phyloP scores from a whole-genome alignment of 306 rosid species.

The Dalbergia cultrata region DNA sequence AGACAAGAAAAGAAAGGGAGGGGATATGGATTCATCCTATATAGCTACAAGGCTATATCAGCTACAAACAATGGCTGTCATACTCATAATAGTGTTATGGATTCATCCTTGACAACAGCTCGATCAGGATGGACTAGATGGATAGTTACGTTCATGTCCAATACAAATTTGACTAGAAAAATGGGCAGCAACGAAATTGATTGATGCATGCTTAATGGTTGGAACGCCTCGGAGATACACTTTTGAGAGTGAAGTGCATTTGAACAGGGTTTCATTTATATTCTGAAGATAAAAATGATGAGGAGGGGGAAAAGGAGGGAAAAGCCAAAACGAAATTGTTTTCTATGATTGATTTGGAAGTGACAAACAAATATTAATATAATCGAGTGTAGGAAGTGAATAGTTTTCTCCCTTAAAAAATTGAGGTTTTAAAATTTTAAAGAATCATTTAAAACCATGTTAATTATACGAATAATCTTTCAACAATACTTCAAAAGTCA shows the following conservation, averaged over 20 bases:
- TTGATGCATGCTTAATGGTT: slow-evolving; percentile 18
- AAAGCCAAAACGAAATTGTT: background rate
- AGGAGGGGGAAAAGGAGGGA: background rate
- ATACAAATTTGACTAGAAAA: background rate
- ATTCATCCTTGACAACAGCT: background rate
- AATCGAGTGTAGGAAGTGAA: too few relatives aligned
- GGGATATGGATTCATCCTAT: too few relatives aligned
- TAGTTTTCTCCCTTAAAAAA: too few relatives aligned
- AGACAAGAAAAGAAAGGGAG: background rate
- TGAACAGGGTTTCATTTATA: slow-evolving; percentile 15
- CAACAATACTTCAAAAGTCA: too few relatives aligned
- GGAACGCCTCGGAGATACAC: background rate
- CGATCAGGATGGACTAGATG: background rate
- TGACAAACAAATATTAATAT: background rate
- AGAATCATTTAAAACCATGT: too few relatives aligned
- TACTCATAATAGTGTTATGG: background rate
- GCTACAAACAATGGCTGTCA: background rate
- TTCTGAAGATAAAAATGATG: background rate
- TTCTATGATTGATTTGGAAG: slow-evolving; percentile 34
- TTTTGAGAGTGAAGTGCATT: slow-evolving; percentile 15
- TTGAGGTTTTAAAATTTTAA: too few relatives aligned
- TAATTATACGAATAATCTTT: too few relatives aligned
- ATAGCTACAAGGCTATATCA: background rate
- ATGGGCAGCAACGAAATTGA: background rate
- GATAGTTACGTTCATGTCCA: background rate